Percentiles rank a stretch among this genome's conserved stretches.
Evolutionary conservation across 768 basidiomycete species (phyloP).

Genomic region (Macrolepiota albuminosa): DNA sequence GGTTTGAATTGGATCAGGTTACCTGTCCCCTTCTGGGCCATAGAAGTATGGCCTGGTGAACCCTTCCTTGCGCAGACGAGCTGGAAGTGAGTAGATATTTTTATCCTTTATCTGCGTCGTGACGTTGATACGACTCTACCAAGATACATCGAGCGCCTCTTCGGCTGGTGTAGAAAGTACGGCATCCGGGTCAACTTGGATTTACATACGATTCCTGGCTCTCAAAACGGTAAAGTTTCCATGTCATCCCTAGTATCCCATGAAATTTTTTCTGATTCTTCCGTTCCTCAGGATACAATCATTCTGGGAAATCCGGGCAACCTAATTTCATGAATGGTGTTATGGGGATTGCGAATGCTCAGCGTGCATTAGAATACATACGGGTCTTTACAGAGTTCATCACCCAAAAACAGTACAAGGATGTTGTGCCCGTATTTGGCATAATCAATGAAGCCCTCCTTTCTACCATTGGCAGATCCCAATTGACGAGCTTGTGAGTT

Average conservation of each 20-base stretch:
- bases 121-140: neutral
- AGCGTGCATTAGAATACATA: slow-evolving; percentile 74
- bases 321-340: slow-evolving; percentile 68
- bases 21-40: slow-evolving; percentile 84
- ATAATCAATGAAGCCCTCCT: slow-evolving; percentile 60
- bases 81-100: slow-evolving; percentile 57
- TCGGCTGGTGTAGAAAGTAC: slow-evolving; percentile 83
- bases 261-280: neutral
- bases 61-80: slow-evolving; percentile 71
- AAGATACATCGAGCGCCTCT: slow-evolving; percentile 70
- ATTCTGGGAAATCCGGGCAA: slow-evolving; percentile 55
- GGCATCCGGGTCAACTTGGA: slow-evolving; percentile 79
- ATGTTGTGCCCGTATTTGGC: slow-evolving; percentile 61
- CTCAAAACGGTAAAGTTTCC: slow-evolving; percentile 54
- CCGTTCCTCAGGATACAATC: slow-evolving; percentile 41
- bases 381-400: slow-evolving; percentile 81
- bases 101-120: neutral
- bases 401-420: slow-evolving; percentile 67
- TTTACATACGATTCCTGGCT: slow-evolving; percentile 74
- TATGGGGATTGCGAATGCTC: slow-evolving; percentile 87
- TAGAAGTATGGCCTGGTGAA: slow-evolving; percentile 66
- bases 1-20: slow-evolving; percentile 85
- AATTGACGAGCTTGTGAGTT: slow-evolving; percentile 58
- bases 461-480: slow-evolving; percentile 48
- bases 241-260: neutral